phyloP scores from a whole-genome alignment of 2,329 filamentous ascomycete genomes.

The Metarhizium anisopliae region DNA sequence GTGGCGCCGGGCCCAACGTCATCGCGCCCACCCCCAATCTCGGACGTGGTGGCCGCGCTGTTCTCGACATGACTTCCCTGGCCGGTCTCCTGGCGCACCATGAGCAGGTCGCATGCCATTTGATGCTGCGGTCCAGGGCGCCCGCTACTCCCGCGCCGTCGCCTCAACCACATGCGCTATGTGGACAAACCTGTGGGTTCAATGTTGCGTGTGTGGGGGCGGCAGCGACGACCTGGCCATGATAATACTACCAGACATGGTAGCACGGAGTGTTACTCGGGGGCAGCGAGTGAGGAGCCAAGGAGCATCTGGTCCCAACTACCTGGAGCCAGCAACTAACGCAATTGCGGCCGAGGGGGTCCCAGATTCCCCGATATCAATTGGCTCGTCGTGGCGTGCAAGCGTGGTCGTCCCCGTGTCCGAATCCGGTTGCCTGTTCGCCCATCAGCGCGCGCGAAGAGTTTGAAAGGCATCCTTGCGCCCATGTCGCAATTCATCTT shows the following conservation, averaged over 20 bases:
- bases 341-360: not conserved
- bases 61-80: not conserved
- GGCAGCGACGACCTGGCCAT: not conserved
- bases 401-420: not conserved
- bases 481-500: not conserved
- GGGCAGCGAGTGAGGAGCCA: not conserved
- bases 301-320: not conserved
- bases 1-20: not conserved
- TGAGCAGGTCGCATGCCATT: not conserved
- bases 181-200: not conserved
- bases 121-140: not conserved
- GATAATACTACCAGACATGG: too few relatives aligned
- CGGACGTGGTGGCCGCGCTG: not conserved
- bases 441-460: not conserved
- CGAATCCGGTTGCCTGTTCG: not conserved
- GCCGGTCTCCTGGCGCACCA: not conserved
- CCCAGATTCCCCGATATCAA: not conserved
- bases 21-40: not conserved
- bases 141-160: constrained; percentile 1
- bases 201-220: not conserved
- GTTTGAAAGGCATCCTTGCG: not conserved
- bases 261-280: too few relatives aligned
- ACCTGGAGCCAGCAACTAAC: not conserved
- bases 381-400: not conserved
- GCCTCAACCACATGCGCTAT: not conserved